Percentiles rank a stretch among this genome's conserved stretches.
Conservation (phyloP, 2,329 filamentous ascomycete species). For the Xylaria sp. region DNA sequence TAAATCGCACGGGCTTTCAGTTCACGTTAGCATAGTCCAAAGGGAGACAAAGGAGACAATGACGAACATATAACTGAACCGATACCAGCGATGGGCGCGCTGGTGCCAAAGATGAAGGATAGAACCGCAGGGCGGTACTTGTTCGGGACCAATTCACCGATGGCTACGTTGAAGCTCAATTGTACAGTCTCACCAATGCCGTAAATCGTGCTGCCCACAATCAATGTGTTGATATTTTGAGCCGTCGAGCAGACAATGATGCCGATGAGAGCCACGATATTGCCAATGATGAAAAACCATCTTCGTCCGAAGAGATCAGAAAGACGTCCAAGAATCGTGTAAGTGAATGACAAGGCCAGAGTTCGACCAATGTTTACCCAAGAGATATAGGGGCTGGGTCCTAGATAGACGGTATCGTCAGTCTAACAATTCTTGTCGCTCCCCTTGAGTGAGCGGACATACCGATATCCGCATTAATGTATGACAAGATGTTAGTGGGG, state of each 20-base stretch:
- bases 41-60: not conserved
- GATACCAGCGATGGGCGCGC: conserved; percentile 50
- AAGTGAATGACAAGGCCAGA: conserved; percentile 51
- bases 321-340: conserved; percentile 53
- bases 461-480: conserved; percentile 53
- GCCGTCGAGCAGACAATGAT: conserved; percentile 52
- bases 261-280: conserved; percentile 51
- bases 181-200: conserved; percentile 53
- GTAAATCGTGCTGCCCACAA: conserved; percentile 51
- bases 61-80: conserved; percentile 50
- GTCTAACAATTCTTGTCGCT: not conserved
- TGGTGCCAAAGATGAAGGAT: conserved; percentile 50
- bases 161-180: conserved; percentile 52
- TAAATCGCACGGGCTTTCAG: conserved; percentile 50
- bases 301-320: conserved; percentile 54
- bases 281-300: conserved; percentile 55
- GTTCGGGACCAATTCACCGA: conserved; percentile 56
- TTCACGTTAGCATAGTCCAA: conserved; percentile 9
- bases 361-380: conserved; percentile 53
- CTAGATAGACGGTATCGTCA: conserved; percentile 29
- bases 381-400: conserved; percentile 50
- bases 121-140: conserved; percentile 53
- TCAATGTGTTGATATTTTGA: conserved; percentile 50
- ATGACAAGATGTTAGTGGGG: conserved; percentile 52
- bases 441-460: conserved; percentile 6